Evolutionary conservation across 169 alveolate genomes (phyloP), one percentile per base, ranked within the genome.

Genomic region (Eimeria praecox): DNA sequence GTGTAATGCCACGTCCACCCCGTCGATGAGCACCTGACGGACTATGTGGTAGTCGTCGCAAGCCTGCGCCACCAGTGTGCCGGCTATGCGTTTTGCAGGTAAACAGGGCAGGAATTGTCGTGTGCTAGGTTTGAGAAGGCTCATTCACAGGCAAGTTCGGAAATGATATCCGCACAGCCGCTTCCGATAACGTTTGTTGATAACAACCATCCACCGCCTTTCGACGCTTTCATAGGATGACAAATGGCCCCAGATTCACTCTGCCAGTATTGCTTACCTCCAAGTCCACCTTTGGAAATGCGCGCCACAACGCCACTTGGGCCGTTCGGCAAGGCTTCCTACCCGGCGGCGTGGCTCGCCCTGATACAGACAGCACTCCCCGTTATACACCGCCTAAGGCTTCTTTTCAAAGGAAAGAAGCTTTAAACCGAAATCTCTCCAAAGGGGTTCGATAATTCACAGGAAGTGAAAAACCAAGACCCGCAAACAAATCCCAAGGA

Each of bases 11-110:
- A 73, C n/a, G 78, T 71, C 83, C 44, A 71, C 89, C 1, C 95
- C 95, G 80, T 90, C 95, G 38, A 90, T 56, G 38, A 90, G 95
- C 16, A 90, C 77, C 73, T 83, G 91, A 18, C 91, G 91, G 30
- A 83, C 73, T 52, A 83, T 52, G 52, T 83, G 77, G 75, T 83
- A 20, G 73, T 83, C 75, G 52, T 49, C 91, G 54, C 75, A 83
- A 20, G 91, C 91, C 91, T 83, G 91, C 18, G 38, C 9, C 75
- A 52, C 35, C 91, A n/a, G 18, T 77, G 87, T 8, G 40, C 87
- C 40, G 22, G n/a, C n/a, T 20, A n/a, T n/a, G 49, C 46, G 27
- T 69, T 69, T 33, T 33, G 80, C 80, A 69, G 12, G 49, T 33
- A n/a, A 33, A 69, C 8, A 16, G 24, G 27, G 22, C 20, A 69